phyloP scores from a whole-genome alignment of 768 basidiomycete genomes.

The Pulveroboletus sp. region DNA sequence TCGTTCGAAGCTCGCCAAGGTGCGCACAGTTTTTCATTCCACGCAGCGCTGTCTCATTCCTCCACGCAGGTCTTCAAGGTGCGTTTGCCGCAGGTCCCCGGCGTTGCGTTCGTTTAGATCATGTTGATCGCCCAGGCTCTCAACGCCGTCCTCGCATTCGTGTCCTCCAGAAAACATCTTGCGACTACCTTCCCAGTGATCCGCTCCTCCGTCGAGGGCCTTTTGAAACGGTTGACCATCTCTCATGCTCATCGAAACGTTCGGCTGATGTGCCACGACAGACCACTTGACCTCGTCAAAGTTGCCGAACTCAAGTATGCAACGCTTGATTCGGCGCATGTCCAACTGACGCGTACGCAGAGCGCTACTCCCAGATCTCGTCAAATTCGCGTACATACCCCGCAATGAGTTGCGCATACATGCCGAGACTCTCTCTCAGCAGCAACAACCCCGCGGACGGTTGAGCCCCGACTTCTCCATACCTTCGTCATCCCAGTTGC shows the following conservation, averaged over 20 bases:
- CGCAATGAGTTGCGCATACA: conserved; percentile 57
- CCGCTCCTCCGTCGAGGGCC: conserved; percentile 72
- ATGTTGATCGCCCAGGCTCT: conserved; percentile 51
- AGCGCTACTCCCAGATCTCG: conserved; percentile 74
- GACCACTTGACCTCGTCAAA: conserved; percentile 71
- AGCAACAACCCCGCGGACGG: conserved; percentile 25
- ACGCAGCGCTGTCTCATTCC: background rate
- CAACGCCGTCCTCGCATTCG: conserved; percentile 85
- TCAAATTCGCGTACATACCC: conserved; percentile 81
- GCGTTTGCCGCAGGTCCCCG: background rate
- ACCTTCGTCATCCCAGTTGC: conserved; percentile 26
- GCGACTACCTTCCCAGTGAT: conserved; percentile 76
- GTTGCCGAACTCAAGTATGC: conserved; percentile 81
- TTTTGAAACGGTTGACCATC: conserved; percentile 61
- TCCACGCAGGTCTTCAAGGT: conserved; percentile 43
- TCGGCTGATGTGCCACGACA: conserved; percentile 31
- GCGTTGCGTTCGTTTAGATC: background rate
- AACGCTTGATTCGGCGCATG: background rate
- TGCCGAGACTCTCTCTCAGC: conserved; percentile 28
- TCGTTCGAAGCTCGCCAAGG: conserved; percentile 54
- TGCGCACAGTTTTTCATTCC: conserved; percentile 18
- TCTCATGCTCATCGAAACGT: background rate
- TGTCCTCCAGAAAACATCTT: conserved; percentile 75
- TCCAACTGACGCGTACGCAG: conserved; percentile 33
- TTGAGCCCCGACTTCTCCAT: conserved; percentile 42